Evolutionary conservation across 306 rosid species (phyloP).

Genomic region (Acacia acuminata): DNA sequence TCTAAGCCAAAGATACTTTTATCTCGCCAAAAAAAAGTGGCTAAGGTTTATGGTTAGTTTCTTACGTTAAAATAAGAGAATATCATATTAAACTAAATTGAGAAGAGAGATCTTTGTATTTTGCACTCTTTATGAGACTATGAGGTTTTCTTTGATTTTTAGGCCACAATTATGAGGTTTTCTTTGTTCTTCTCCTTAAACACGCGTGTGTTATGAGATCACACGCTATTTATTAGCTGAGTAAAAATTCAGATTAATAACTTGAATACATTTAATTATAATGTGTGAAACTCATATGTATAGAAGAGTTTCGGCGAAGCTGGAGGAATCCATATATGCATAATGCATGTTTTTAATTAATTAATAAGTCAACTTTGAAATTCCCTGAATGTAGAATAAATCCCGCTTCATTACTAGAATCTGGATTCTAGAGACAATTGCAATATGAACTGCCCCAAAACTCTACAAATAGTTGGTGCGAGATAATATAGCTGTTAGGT

Average conservation of each 20-base stretch:
- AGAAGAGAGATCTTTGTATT: not conserved
- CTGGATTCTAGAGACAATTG: not conserved
- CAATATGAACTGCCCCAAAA: not conserved
- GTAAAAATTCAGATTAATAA: no score
- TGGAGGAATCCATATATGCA: not conserved
- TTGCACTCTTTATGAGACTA: no score
- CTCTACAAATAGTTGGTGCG: not conserved
- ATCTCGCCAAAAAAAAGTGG: not conserved
- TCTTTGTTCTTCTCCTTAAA: no score
- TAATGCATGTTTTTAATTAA: no score
- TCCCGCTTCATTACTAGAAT: not conserved
- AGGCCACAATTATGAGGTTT: no score
- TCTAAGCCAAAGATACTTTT: no score
- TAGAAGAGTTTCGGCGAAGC: not conserved
- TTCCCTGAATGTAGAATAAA: not conserved
- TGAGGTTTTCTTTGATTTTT: not conserved
- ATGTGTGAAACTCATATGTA: not conserved
- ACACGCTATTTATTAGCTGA: no score
- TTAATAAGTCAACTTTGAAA: not conserved
- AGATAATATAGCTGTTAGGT: not conserved
- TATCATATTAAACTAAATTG: not conserved
- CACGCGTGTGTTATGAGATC: no score
- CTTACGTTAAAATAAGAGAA: not conserved
- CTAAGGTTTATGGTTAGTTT: no score
- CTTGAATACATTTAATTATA: not conserved